Evolutionary conservation across 768 basidiomycete species (phyloP).

Genomic region (Lactifluus subvellereus): DNA sequence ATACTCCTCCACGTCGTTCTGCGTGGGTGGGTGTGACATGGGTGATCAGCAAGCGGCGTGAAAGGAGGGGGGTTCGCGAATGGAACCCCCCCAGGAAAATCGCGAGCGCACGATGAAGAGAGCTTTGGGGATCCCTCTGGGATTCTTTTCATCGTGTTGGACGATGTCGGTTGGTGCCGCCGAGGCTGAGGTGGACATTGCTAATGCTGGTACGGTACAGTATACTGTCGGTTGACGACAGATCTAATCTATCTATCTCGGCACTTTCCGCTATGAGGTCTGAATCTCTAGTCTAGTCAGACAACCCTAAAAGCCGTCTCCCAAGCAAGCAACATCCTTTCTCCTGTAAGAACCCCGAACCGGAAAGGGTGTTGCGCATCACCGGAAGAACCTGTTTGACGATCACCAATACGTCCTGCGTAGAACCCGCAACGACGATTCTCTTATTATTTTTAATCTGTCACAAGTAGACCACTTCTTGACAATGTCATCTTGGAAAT

Average conservation of each 20-base stretch:
- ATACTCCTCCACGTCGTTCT: conserved; percentile 87
- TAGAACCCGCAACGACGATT: too few species aligned
- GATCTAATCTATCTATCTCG: conserved; percentile 7
- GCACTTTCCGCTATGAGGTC: too few species aligned
- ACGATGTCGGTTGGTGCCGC: conserved; percentile 27
- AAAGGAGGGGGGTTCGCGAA: neutral
- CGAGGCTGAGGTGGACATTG: conserved; percentile 22
- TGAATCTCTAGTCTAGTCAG: neutral
- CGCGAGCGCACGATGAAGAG: conserved; percentile 76
- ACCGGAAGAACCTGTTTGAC: too few species aligned
- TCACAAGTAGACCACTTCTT: too few species aligned
- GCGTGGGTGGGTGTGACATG: neutral
- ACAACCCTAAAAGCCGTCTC: too few species aligned
- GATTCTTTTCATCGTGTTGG: conserved; percentile 51
- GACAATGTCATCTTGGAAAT: too few species aligned
- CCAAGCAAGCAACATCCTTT: too few species aligned
- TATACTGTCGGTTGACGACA: neutral
- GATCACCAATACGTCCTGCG: too few species aligned
- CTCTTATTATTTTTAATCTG: too few species aligned
- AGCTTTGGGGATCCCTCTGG: conserved; percentile 91
- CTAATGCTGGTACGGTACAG: neutral
- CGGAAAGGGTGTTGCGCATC: too few species aligned
- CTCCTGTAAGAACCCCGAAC: too few species aligned
- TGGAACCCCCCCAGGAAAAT: neutral
- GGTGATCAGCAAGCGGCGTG: neutral